Conservation (phyloP, 805 yeast species). For the Zygoascus tannicola region DNA sequence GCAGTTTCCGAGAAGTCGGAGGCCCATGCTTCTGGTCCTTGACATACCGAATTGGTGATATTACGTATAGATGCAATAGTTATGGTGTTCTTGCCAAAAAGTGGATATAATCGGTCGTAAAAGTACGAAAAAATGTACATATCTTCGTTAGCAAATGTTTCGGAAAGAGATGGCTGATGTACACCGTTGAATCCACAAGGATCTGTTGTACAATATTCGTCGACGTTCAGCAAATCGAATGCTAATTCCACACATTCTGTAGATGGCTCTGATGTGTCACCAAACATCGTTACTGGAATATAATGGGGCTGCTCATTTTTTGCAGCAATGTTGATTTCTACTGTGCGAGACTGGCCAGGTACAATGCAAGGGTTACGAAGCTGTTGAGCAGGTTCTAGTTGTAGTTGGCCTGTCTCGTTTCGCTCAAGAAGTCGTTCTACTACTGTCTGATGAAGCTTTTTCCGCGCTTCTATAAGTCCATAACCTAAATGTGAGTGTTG, state of each 20-base stretch:
- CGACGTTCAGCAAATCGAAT: constrained; percentile 57
- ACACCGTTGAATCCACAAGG: constrained; percentile 96
- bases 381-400: neutral
- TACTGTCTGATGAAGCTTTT: constrained; percentile 60
- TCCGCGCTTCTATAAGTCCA: constrained; percentile 91
- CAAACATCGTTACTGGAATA: constrained; percentile 53
- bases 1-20: constrained; percentile 34
- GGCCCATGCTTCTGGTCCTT: constrained; percentile 53
- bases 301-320: constrained; percentile 34
- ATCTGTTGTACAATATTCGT: constrained; percentile 54
- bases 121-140: constrained; percentile 86
- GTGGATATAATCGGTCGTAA: constrained; percentile 85
- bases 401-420: neutral
- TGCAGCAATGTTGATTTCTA: constrained; percentile 51
- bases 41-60: constrained; percentile 73
- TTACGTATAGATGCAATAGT: constrained; percentile 72
- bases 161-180: constrained; percentile 83
- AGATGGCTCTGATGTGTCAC: constrained; percentile 34
- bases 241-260: constrained; percentile 30
- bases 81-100: constrained; percentile 85
- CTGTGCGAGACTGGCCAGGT: constrained; percentile 51
- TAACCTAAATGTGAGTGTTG: constrained; percentile 93
- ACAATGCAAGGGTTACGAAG: constrained; percentile 63
- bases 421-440: neutral
- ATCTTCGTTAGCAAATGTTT: constrained; percentile 67